Percentiles rank a stretch among this genome's conserved stretches.
phyloP scores from a whole-genome alignment of 768 basidiomycete species.

The Phaffia australis region DNA sequence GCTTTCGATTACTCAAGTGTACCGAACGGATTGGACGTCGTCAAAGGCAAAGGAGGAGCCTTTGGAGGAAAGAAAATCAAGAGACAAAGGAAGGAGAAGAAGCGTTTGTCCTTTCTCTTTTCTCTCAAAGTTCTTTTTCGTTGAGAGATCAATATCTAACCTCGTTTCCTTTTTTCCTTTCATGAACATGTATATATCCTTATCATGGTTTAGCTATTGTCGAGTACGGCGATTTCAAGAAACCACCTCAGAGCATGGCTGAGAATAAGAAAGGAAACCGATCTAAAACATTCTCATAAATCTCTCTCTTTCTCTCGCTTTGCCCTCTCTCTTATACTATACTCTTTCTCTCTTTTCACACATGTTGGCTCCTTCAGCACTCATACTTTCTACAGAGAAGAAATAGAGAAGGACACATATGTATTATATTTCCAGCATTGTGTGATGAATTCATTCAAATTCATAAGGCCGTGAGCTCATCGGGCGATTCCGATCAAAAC shows the following conservation, averaged over 20 bases:
- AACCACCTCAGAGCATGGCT: constrained; percentile 32
- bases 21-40: constrained; percentile 28
- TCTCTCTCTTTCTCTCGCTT: too few species aligned
- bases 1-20: constrained; percentile 21
- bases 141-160: constrained; percentile 13
- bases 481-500: too few species aligned
- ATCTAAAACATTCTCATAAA: constrained; percentile 33
- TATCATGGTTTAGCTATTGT: constrained; percentile 18
- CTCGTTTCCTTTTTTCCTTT: constrained; percentile 12
- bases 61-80: constrained; percentile 32
- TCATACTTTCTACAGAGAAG: too few species aligned
- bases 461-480: too few species aligned
- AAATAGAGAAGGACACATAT: too few species aligned
- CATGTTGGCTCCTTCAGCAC: too few species aligned
- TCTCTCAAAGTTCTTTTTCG: not conserved
- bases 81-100: constrained; percentile 40
- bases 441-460: too few species aligned
- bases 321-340: too few species aligned
- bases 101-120: constrained; percentile 29
- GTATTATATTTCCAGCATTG: too few species aligned
- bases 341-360: too few species aligned
- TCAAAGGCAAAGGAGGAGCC: constrained; percentile 33
- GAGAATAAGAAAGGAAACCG: constrained; percentile 36
- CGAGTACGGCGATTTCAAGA: constrained; percentile 29
- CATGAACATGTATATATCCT: not conserved